Conservation (phyloP, 2,329 filamentous ascomycete species). For the Penicillium sp. region DNA sequence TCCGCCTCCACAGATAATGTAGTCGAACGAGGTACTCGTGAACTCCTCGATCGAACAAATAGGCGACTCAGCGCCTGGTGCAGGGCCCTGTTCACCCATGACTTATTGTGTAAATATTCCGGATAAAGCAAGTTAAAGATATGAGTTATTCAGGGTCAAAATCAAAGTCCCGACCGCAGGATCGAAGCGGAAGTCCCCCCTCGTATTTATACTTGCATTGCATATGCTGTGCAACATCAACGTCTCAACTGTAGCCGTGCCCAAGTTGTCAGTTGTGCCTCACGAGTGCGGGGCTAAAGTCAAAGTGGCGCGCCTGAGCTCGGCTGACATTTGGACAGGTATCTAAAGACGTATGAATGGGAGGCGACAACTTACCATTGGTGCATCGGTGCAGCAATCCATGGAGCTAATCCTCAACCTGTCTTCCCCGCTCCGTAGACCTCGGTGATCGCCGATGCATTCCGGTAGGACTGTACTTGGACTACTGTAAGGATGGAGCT, state of each 20-base stretch:
- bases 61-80: conserved; percentile 3
- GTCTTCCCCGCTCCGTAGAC: not conserved
- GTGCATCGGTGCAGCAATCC: not conserved
- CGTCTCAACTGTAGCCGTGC: not conserved
- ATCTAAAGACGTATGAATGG: not conserved
- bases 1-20: conserved; percentile 57
- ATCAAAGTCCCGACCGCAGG: not conserved
- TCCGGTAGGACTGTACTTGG: not conserved
- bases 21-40: conserved; percentile 25
- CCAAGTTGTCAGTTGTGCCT: not conserved
- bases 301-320: not conserved
- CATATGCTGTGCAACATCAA: not conserved
- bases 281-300: not conserved
- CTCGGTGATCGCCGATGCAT: not conserved
- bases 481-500: too few relatives aligned
- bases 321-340: not conserved
- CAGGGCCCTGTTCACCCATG: conserved; percentile 6
- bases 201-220: not conserved
- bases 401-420: not conserved
- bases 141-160: not conserved
- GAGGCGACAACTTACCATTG: not conserved
- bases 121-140: not conserved
- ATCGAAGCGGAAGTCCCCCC: not conserved
- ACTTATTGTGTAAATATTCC: too few relatives aligned
- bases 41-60: conserved; percentile 22